phyloP scores from a whole-genome alignment of 352 stramenopile species.

The Phytophthora pinifolia region DNA sequence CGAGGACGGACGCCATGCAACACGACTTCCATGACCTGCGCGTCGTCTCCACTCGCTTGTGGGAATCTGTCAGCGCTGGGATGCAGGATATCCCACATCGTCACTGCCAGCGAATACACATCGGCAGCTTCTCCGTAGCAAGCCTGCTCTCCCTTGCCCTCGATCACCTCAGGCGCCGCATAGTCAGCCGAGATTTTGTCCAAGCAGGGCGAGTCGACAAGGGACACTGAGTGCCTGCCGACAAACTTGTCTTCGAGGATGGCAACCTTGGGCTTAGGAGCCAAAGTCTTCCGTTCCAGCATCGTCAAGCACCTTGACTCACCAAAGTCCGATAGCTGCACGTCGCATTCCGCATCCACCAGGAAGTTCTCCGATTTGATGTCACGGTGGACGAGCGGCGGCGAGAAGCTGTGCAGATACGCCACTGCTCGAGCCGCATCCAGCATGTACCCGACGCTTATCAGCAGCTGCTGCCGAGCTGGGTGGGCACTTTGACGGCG shows the following conservation, averaged over 20 bases:
- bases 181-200: constrained; percentile 46
- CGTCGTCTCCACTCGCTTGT: constrained; percentile 27
- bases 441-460: constrained; percentile 44
- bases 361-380: constrained; percentile 51
- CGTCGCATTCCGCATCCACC: constrained; percentile 34
- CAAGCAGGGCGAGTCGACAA: constrained; percentile 11
- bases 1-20: constrained; percentile 36
- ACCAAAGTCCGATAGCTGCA: constrained; percentile 47
- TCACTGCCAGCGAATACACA: constrained; percentile 59
- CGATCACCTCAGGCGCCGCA: constrained; percentile 59
- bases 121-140: constrained; percentile 48
- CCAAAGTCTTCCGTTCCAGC: neutral
- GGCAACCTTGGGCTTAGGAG: constrained; percentile 8
- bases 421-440: constrained; percentile 48
- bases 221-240: constrained; percentile 2
- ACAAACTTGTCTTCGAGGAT: constrained; percentile 11
- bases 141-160: constrained; percentile 26
- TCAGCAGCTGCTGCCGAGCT: constrained; percentile 33
- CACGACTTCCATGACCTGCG: constrained; percentile 42
- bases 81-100: constrained; percentile 67
- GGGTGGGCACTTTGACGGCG: constrained; percentile 12
- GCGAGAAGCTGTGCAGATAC: constrained; percentile 53
- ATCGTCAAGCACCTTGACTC: constrained; percentile 29
- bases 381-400: constrained; percentile 46
- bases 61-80: constrained; percentile 40